Conservation (phyloP, 2,329 filamentous ascomycete species). For the Colletotrichum sp. region DNA sequence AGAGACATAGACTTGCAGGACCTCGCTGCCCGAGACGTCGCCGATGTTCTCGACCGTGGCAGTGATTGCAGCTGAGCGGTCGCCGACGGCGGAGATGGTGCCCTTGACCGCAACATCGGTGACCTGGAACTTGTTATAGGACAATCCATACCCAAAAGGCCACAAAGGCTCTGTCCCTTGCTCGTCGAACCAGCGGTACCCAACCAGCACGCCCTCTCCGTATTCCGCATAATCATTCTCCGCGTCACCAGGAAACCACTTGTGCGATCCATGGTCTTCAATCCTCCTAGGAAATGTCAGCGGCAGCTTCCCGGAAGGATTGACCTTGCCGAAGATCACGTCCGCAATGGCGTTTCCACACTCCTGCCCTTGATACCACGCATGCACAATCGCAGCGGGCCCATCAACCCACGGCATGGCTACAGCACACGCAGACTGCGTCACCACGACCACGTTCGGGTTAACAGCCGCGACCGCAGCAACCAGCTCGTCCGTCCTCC, state of each 20-base stretch:
- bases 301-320: constrained; percentile 67
- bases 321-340: constrained; percentile 66
- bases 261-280: constrained; percentile 67
- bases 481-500: constrained; percentile 61
- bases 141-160: constrained; percentile 70
- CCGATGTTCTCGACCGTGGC: not conserved
- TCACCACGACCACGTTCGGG: constrained; percentile 63
- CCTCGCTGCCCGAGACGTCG: not conserved
- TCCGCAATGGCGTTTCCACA: constrained; percentile 71
- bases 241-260: constrained; percentile 54
- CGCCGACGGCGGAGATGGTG: not conserved
- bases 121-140: constrained; percentile 66
- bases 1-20: constrained; percentile 37
- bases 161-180: constrained; percentile 50
- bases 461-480: constrained; percentile 60
- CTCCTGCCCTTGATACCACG: constrained; percentile 75
- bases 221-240: constrained; percentile 59
- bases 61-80: accelerated
- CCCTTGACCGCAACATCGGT: constrained; percentile 21
- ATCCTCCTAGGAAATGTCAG: constrained; percentile 63
- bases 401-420: constrained; percentile 59
- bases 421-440: constrained; percentile 67
- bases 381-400: constrained; percentile 64
- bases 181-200: constrained; percentile 69
- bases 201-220: constrained; percentile 70